Conservation (phyloP, 306 rosid species). For the Senna siamea region DNA sequence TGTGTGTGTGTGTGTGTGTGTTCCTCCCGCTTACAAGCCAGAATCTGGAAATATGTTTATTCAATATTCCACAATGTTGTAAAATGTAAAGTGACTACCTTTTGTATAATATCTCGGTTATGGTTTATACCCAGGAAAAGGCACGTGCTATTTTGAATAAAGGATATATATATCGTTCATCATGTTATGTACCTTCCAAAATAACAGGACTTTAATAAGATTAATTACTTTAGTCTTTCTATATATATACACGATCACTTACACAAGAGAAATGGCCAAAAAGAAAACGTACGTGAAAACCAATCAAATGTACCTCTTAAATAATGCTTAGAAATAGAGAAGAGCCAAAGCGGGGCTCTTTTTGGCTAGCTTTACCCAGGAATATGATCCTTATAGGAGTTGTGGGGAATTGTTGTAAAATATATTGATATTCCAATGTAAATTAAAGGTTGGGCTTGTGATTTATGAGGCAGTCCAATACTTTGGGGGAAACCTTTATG, state of each 20-base stretch:
- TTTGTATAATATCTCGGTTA: slow-evolving; percentile 25
- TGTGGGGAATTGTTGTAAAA: no score
- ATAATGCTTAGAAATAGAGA: not conserved
- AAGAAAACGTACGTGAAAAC: not conserved
- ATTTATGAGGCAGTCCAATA: slow-evolving; percentile 22
- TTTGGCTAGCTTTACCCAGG: not conserved
- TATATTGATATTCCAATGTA: slow-evolving; percentile 4
- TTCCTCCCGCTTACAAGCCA: slow-evolving; percentile 13
- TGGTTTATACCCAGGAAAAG: no score
- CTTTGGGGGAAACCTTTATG: no score
- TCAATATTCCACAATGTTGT: slow-evolving; percentile 21
- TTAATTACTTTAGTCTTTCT: not conserved
- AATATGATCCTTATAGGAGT: not conserved
- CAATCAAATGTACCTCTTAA: not conserved
- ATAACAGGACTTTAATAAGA: not conserved
- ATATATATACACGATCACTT: not conserved
- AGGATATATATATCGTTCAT: not conserved
- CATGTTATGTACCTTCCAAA: not conserved
- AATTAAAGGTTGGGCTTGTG: slow-evolving; percentile 5
- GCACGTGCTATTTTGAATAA: not conserved
- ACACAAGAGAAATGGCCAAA: not conserved
- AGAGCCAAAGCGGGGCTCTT: not conserved
- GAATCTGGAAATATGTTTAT: slow-evolving; percentile 35
- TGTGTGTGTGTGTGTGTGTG: no score
- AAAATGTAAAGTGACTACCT: not conserved